phyloP scores from a whole-genome alignment of 495 filamentous ascomycete genomes.

The Pyronema domesticum region DNA sequence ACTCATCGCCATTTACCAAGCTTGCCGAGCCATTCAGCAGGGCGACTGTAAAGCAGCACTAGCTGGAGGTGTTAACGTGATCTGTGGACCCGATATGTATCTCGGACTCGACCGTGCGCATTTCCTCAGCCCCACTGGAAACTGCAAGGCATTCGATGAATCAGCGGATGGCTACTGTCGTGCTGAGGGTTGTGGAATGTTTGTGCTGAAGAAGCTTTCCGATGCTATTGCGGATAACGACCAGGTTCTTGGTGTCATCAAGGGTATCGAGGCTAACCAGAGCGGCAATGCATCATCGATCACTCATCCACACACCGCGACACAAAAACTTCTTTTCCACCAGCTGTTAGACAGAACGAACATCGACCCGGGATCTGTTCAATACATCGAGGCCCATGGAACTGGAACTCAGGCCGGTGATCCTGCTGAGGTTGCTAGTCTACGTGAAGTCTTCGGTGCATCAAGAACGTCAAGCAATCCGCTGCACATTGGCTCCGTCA shows the following conservation, averaged over 20 bases:
- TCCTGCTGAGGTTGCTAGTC: constrained; percentile 59
- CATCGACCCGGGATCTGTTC: constrained; percentile 52
- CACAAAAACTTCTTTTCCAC: constrained; percentile 52
- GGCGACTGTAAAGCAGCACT: constrained; percentile 75
- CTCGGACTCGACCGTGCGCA: constrained; percentile 61
- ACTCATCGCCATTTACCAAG: constrained; percentile 34
- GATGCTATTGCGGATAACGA: constrained; percentile 40
- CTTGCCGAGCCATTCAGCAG: constrained; percentile 24
- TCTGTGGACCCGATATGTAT: constrained; percentile 37
- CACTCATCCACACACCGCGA: constrained; percentile 58
- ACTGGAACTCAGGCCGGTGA: constrained; percentile 76
- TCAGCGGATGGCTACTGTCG: constrained; percentile 49
- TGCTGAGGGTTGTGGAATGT: constrained; percentile 42
- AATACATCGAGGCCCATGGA: constrained; percentile 82
- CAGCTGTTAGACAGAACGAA: constrained; percentile 51
- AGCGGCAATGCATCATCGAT: constrained; percentile 64
- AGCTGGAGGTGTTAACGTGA: constrained; percentile 46
- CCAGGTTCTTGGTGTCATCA: constrained; percentile 48
- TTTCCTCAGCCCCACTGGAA: constrained; percentile 39
- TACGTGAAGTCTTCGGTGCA: constrained; percentile 52
- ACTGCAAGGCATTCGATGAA: constrained; percentile 44
- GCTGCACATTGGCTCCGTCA: background rate
- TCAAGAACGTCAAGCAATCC: background rate
- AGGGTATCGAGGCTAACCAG: constrained; percentile 56
- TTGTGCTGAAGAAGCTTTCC: constrained; percentile 42